Base-by-base conservation (phyloP, 257 asterid genomes). In the Orobanche coerulescens region DNA sequence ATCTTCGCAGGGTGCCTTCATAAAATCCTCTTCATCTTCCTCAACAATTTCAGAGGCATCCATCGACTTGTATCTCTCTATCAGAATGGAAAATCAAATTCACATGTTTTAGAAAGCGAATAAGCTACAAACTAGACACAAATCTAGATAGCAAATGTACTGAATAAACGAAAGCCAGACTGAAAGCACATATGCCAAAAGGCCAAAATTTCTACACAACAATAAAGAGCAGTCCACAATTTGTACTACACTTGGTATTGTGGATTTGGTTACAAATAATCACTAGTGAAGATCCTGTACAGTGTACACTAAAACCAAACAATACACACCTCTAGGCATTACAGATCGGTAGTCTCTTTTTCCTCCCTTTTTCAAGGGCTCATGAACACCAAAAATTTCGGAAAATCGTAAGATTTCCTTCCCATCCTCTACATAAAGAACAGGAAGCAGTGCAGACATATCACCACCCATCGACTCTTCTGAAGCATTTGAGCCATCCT, bases 391-490 rank as follows among this genome's bases (percentile, higher is more conserved):
- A 59, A 93, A 93, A 71, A 93, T 86, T 75, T 93, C 97, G 53
- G 99, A 93, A 80, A 93, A 93, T 37, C 92, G 82, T 37, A 93
- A 73, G 67, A 93, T 89, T 43, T 79, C 90, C 76, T 68, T 68
- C 28, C 96, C 99, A 67, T 93, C 96, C 71, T 93, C 97, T 28
- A 81, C 77, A 62, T 82, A 89, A 68, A 93, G 96, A 71, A 93
- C 72, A 69, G 99, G 99, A 58, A 93, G 88, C 58, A 87, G 76
- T 40, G 92, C 63, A 63, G 96, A 73, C 62, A 71, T 70, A 65
- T 78, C 84, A 68, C 66, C 78, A 20, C 46, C 74, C 64, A 59
- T 54, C 23, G 81, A 72, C 69, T 81, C 86, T 64, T 77, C 90
- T 19, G 78, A 58, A 66, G 75, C 76, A 73, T 57, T 40, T 46